phyloP scores from a whole-genome alignment of 2,329 filamentous ascomycete species.

The Hypoxylon sp. region DNA sequence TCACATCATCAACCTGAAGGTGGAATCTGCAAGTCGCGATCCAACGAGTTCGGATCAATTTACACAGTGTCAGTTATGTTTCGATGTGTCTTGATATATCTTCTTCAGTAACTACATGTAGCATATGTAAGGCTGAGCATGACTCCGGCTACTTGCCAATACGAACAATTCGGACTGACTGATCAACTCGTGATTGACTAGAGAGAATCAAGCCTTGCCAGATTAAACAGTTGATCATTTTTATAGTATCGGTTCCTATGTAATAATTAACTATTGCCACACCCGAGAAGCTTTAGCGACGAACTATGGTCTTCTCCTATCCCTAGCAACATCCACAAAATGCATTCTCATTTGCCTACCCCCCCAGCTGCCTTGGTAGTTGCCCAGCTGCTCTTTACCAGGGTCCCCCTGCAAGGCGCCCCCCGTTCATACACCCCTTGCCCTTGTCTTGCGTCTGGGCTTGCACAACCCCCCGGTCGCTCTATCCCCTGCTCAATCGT shows the following conservation, averaged over 20 bases:
- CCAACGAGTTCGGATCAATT: slow-evolving; percentile 25
- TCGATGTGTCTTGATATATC: slow-evolving; percentile 13
- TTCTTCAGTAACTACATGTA: slow-evolving; percentile 17
- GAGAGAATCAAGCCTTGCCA: slow-evolving; percentile 31
- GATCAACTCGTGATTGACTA: slow-evolving; percentile 25
- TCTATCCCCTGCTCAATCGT: slow-evolving; percentile 31
- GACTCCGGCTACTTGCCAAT: slow-evolving; percentile 26
- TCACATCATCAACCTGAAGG: slow-evolving; percentile 38
- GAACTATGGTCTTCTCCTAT: slow-evolving; percentile 29
- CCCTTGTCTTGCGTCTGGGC: slow-evolving; percentile 48
- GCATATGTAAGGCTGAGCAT: slow-evolving; percentile 41
- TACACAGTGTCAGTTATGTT: slow-evolving; percentile 31
- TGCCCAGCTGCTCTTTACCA: slow-evolving; percentile 40
- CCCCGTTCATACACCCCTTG: slow-evolving; percentile 43
- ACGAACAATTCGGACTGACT: slow-evolving; percentile 27
- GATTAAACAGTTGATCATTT: slow-evolving; percentile 18
- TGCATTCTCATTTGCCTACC: slow-evolving; percentile 29
- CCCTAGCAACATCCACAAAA: slow-evolving; percentile 6
- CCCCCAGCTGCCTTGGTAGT: slow-evolving; percentile 26
- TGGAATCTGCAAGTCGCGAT: slow-evolving; percentile 34
- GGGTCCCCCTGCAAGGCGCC: slow-evolving; percentile 32
- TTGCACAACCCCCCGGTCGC: slow-evolving; percentile 43
- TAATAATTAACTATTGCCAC: slow-evolving; percentile 36
- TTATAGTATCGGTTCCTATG: slow-evolving; percentile 3
- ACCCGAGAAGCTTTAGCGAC: slow-evolving; percentile 31